phyloP scores from a whole-genome alignment of 306 rosid genomes.

The Quercus mongolica region DNA sequence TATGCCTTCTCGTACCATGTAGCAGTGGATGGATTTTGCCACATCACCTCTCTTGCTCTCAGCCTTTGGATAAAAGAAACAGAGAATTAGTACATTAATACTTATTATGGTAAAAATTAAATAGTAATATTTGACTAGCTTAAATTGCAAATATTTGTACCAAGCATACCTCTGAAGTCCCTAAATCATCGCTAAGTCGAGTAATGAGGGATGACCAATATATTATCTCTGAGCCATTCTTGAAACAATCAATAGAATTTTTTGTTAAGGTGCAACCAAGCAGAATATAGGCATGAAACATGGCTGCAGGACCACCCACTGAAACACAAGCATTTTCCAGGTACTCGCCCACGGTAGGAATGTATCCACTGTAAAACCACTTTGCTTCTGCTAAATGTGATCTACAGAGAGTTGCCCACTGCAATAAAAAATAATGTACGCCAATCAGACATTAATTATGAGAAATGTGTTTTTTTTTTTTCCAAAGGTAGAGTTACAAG shows the following conservation, averaged over 20 bases:
- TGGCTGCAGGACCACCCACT: constrained; percentile 26
- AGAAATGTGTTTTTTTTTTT: neutral
- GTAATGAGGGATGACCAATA: constrained; percentile 25
- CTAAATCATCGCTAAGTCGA: constrained; percentile 30
- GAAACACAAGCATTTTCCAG: constrained; percentile 23
- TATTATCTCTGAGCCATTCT: constrained; percentile 6
- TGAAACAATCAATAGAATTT: constrained; percentile 5
- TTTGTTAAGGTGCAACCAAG: neutral
- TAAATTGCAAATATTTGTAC: neutral
- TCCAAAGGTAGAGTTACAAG: neutral
- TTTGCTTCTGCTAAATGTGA: constrained; percentile 26
- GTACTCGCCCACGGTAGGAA: constrained; percentile 23
- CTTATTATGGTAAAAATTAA: no score
- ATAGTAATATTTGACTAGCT: no score
- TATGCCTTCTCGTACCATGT: constrained; percentile 20
- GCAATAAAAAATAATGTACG: neutral
- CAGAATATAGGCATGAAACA: constrained; percentile 20
- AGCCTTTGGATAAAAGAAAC: neutral
- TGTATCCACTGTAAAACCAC: constrained; percentile 21
- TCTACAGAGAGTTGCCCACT: constrained; percentile 33
- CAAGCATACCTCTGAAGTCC: constrained; percentile 26
- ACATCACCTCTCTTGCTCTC: constrained; percentile 39
- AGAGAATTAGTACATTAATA: neutral
- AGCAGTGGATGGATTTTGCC: constrained; percentile 24
- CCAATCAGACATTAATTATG: neutral